A percentile compares a stretch with the other conserved stretches of the same genome.
These are phyloP conservation scores for Polyrhizophydium stewartii DNA, from an alignment of 371 early-diverging fungal species.

Conservation along the genomic window DNA sequence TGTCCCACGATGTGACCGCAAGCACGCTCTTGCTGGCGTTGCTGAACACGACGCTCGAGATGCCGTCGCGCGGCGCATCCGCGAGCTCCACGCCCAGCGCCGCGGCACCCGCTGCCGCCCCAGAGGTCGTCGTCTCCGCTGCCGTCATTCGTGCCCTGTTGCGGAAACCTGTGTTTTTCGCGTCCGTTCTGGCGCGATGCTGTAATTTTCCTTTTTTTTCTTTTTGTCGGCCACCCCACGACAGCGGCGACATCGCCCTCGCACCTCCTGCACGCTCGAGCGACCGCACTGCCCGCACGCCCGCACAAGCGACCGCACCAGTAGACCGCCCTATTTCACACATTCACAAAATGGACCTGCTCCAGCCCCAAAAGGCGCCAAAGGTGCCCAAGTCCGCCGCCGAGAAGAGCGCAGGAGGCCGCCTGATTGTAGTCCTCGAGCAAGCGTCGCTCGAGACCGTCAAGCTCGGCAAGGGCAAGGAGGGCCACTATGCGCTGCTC, in stretches of 20 bases:
- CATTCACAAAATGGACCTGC: conserved; percentile 17
- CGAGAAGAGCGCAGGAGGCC: conserved; percentile 32
- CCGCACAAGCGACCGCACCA: too few species aligned
- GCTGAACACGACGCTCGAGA: conserved; percentile 69
- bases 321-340: too few species aligned
- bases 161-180: too few species aligned
- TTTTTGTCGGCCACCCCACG: too few species aligned
- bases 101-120: too few species aligned
- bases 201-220: too few species aligned
- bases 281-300: too few species aligned
- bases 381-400: conserved; percentile 22
- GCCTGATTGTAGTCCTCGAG: conserved; percentile 93
- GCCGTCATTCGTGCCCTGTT: too few species aligned
- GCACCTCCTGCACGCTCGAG: too few species aligned
- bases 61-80: conserved; percentile 57
- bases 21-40: conserved; percentile 59
- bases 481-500: conserved; percentile 85
- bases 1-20: conserved; percentile 87
- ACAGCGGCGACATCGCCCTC: too few species aligned
- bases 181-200: too few species aligned
- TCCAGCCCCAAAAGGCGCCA: conserved; percentile 23
- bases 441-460: conserved; percentile 91
- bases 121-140: too few species aligned
- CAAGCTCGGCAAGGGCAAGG: conserved; percentile 86
- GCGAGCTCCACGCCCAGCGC: neutral